Base-by-base conservation (phyloP, 148 eudicot genomes). In the Amaranthus palmeri region DNA sequence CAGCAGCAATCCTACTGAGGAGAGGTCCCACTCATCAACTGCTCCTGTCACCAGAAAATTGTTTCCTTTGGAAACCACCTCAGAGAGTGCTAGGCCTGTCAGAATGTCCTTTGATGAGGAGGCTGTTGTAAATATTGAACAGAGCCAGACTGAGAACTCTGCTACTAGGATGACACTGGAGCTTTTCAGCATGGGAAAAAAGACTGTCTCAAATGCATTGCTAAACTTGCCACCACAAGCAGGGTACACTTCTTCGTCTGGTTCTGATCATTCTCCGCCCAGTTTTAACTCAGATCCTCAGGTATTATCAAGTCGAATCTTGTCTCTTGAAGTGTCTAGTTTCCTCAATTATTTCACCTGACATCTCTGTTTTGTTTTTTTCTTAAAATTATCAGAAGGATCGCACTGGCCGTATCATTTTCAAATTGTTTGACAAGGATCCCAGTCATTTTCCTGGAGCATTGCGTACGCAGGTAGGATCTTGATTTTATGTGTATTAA, bases 381-480 rank as follows among this genome's bases (percentile, higher is more conserved):
- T 18, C 11, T 78, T 85, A 74, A 78, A 76, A 56, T 57, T 70
- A 10, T 71, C 58, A 59, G 68, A 81, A 87, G 96, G 88, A 87
- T 72, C 98, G 90, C 41, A 88, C 93, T 68, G 96, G 89, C 47
- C 83, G 96, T 71, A 88, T 92, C 53, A 55, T 82, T 73, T 92
- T 92, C 83, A 92, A 92, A 82, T 82, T 92, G 14, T 90, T 92
- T 68, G 98, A 85, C 78, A 90, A 88, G 81, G 90, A 92, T 84
- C 98, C 98, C 17, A 87, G 91, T 76, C 93, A 90, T 60, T 82
- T 92, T 65, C 98, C 98, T 25, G 85, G 79, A 55, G 72, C 85
- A 44, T 72, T 92, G 85, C 85, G 93, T 61, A 77, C 88, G 76
- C 88, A 92, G 98, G 98, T 88, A 40, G 72, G 77, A 63, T 44